Conservation (phyloP, 1,284 basidiomycete genomes). For the Amylostereum chailletii region DNA sequence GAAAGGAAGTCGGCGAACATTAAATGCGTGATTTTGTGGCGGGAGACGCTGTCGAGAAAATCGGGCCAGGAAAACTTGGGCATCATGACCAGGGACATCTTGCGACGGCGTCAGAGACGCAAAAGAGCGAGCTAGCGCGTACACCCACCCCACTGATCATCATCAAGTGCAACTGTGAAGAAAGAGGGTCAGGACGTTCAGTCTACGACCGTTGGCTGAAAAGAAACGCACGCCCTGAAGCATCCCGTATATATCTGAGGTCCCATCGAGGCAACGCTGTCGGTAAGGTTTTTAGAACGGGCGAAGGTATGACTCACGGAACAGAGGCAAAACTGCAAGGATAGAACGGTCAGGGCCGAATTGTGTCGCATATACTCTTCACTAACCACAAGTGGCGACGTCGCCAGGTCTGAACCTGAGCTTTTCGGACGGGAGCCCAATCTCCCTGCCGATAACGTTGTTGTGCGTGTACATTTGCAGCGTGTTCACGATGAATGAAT, state of each 20-base stretch:
- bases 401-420: slow-evolving; percentile 43
- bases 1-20: too few relatives aligned
- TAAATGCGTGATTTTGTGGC: slow-evolving; percentile 13
- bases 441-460: slow-evolving; percentile 29
- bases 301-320: slow-evolving; percentile 15
- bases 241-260: slow-evolving; percentile 63
- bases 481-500: slow-evolving; percentile 54
- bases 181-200: not conserved
- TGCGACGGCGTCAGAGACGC: too few relatives aligned
- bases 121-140: too few relatives aligned
- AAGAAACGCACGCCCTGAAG: slow-evolving; percentile 40
- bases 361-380: too few relatives aligned
- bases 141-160: slow-evolving; percentile 42
- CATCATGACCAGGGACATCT: slow-evolving; percentile 62
- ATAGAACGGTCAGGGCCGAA: too few relatives aligned
- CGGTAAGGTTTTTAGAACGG: too few relatives aligned
- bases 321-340: slow-evolving; percentile 30
- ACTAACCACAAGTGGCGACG: slow-evolving; percentile 19
- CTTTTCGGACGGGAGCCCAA: slow-evolving; percentile 14
- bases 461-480: slow-evolving; percentile 45
- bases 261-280: slow-evolving; percentile 1
- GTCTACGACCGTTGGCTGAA: not conserved
- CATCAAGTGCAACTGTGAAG: slow-evolving; percentile 40
- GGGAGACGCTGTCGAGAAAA: slow-evolving; percentile 60
- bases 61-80: slow-evolving; percentile 63